Evolutionary conservation across 371 early-diverging fungal species (phyloP), one percentile per base, ranked within the genome.

Genomic region (Mortierella sp.): DNA sequence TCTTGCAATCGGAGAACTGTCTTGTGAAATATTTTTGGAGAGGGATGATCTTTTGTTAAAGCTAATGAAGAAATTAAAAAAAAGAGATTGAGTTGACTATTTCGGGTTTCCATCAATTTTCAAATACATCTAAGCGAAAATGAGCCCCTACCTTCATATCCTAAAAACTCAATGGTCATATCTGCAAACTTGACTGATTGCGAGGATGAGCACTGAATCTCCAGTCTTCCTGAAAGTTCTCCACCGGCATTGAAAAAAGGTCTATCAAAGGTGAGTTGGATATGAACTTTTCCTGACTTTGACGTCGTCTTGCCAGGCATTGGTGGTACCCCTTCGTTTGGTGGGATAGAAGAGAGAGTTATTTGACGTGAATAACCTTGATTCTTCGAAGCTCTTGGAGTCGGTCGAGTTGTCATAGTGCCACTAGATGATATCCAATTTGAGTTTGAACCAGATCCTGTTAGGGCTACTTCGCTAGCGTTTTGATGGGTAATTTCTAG

Each of bases 241-340:
- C 79, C 79, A 37, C 79, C 79, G 13, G 79, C 73, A 51, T 79
- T 79, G 60, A 79, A 79, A 47, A 66, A 79, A 6, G 79, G 79
- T 2, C 67, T 65, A 40, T 79, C 79, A 34, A 79, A 79, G 2
- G 70, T 72, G 2, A 79, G 64, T 43, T 79, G 79, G 31, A 79
- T 69, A 10, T 67, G 70, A 7, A 73, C 67, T 31, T 79, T 79
- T 19, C 79, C 79, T 2, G 73, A 66, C 43, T 73, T 79, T 3
- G 79, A 79, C 0, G 73, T 58, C 66, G 59, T 51, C 42, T 66
- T 68, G 56, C 79, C 79, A 0, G 79, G 79, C 54, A 73, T 66
- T 4, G 74, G 69, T 13, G 79, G 79, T 8, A 79, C 70, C 19
- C 63, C 70, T 42, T 79, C 74, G 23, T 73, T 70, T 23, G 61